Conservation (phyloP, 176 grass and related monocot genomes). For the Juncus inflexus region DNA sequence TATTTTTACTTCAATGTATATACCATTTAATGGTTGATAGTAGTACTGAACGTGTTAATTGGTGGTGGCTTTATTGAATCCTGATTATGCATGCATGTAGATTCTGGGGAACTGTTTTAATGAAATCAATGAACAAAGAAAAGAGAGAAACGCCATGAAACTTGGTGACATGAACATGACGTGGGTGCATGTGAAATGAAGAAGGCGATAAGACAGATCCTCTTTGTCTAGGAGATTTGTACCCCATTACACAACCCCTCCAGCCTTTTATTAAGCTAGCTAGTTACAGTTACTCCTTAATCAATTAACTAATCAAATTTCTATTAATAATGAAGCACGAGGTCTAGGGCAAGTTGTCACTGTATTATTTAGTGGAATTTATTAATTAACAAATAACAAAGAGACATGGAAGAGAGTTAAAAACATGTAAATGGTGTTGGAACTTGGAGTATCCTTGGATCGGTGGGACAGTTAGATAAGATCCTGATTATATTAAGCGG, state of each 20-base stretch:
- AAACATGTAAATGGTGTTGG: constrained; percentile 3
- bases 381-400: not conserved
- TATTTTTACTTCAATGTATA: too few species aligned
- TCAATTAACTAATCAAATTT: not conserved
- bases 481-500: constrained; percentile 26
- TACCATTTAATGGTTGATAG: too few species aligned
- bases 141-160: not conserved
- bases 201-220: constrained; percentile 15
- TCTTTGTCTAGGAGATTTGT: constrained; percentile 20
- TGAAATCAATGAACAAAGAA: too few species aligned
- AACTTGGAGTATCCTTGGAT: constrained; percentile 2
- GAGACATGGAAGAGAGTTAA: constrained; percentile 9
- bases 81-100: not conserved
- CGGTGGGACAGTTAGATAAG: constrained; percentile 26
- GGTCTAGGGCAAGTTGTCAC: not conserved
- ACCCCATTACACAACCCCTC: constrained; percentile 14
- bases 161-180: constrained; percentile 25
- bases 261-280: constrained; percentile 13
- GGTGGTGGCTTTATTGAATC: too few species aligned
- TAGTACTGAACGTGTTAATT: too few species aligned
- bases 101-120: too few species aligned
- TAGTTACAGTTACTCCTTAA: too few species aligned
- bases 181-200: constrained; percentile 12
- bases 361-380: not conserved
- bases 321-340: not conserved